Evolutionary conservation across 192 early-diverging fungal genomes (phyloP).

Genomic region (Coemansia sp.): DNA sequence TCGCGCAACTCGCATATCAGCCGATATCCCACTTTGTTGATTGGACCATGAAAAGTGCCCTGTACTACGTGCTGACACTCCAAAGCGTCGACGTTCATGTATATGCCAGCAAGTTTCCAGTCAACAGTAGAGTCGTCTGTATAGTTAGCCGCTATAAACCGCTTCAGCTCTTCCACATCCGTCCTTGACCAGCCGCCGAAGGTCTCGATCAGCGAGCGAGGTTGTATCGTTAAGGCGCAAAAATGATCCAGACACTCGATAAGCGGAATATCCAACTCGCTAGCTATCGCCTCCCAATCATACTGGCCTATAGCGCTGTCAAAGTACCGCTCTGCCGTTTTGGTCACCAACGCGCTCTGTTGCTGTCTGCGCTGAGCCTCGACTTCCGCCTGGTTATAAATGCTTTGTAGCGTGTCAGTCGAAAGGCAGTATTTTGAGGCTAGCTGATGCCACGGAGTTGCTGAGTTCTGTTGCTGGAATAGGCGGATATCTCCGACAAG

Average conservation of each 20-base stretch:
- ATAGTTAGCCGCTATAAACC: neutral
- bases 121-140: neutral
- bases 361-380: neutral
- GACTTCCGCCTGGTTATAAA: neutral
- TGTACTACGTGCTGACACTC: neutral
- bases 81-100: neutral
- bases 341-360: neutral
- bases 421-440: neutral
- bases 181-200: neutral
- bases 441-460: neutral
- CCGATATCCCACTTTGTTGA: neutral
- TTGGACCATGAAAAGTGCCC: neutral
- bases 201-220: neutral
- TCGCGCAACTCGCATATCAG: neutral
- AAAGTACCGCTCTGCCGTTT: neutral
- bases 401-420: neutral
- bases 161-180: neutral
- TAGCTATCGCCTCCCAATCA: neutral
- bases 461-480: neutral
- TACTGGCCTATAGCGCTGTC: neutral
- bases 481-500: neutral
- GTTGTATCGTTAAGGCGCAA: neutral
- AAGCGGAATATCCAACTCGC: neutral
- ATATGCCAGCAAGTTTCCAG: neutral
- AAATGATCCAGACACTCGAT: neutral